These are phyloP conservation scores for Helotiales sp. DNA, from an alignment of 2,329 filamentous ascomycete genomes.

Conservation along the genomic window DNA sequence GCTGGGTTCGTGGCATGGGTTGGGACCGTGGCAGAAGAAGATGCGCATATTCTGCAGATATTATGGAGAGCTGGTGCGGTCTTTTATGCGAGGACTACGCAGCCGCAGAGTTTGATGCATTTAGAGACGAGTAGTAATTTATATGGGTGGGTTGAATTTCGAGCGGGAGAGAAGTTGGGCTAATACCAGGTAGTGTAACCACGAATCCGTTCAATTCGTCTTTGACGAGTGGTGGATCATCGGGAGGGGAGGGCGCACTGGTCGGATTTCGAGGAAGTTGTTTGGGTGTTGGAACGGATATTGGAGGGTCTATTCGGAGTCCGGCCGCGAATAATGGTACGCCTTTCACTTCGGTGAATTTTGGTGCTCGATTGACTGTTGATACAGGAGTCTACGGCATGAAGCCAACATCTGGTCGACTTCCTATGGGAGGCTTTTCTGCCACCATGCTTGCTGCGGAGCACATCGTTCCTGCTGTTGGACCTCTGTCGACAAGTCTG, in stretches of 20 bases:
- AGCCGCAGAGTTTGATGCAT: conserved; percentile 61
- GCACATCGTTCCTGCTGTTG: conserved; percentile 53
- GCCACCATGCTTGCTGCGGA: conserved; percentile 38
- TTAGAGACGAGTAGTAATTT: conserved; percentile 56
- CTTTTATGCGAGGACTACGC: conserved; percentile 57
- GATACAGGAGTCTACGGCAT: conserved; percentile 40
- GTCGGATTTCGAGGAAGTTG: conserved; percentile 56
- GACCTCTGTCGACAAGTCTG: conserved; percentile 59
- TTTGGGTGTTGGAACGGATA: conserved; percentile 60
- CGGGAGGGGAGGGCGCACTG: conserved; percentile 62
- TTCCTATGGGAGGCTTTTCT: conserved; percentile 34
- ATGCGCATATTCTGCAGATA: conserved; percentile 54
- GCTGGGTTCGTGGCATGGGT: conserved; percentile 56
- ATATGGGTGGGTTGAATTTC: conserved; percentile 46
- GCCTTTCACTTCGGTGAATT: neutral
- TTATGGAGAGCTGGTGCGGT: conserved; percentile 54
- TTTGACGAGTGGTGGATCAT: conserved; percentile 57
- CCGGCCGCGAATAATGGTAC: conserved; percentile 54
- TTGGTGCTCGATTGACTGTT: neutral
- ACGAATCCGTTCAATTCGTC: conserved; percentile 58
- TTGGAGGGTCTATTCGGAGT: conserved; percentile 54
- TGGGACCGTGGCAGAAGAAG: conserved; percentile 49
- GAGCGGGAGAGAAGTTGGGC: neutral
- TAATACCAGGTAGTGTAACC: conserved; percentile 48
- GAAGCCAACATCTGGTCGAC: conserved; percentile 39